phyloP scores from a whole-genome alignment of 768 basidiomycete genomes.

The Kwoniella dejecticola region DNA sequence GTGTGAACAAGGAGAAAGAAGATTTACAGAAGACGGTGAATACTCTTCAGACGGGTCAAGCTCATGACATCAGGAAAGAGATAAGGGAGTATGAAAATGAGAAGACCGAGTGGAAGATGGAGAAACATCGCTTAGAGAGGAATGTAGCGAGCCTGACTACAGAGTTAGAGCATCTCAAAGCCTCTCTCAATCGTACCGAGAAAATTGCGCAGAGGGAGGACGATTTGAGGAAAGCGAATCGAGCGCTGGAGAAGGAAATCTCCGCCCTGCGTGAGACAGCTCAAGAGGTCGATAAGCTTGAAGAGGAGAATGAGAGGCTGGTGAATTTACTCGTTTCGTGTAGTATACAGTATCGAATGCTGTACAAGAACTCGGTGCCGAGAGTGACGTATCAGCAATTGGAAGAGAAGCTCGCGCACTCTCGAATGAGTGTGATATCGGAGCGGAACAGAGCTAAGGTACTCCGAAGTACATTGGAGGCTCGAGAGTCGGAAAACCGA shows the following conservation, averaged over 20 bases:
- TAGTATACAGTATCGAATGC: constrained; percentile 8
- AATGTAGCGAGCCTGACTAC: not conserved
- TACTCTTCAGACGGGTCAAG: not conserved
- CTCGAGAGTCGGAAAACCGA: not conserved
- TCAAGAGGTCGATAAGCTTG: not conserved
- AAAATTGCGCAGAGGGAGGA: not conserved
- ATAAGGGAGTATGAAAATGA: constrained; percentile 8
- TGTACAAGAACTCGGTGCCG: constrained; percentile 13
- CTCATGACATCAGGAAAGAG: not conserved
- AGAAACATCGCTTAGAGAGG: constrained; percentile 15
- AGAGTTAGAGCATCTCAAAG: not conserved
- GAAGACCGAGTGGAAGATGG: constrained; percentile 3
- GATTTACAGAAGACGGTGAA: not conserved
- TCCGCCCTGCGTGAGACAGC: constrained; percentile 2
- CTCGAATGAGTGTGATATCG: not conserved
- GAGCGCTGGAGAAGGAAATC: not conserved
- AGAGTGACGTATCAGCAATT: constrained; percentile 5
- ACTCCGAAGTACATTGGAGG: not conserved
- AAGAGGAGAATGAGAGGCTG: constrained; percentile 18
- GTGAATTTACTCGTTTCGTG: constrained; percentile 12
- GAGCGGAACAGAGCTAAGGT: no score
- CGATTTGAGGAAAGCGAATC: not conserved
- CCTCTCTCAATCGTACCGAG: not conserved
- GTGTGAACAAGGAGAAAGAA: constrained; percentile 3
- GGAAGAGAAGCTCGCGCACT: constrained; percentile 1